Evolutionary conservation across 2,329 filamentous ascomycete genomes (phyloP).

Genomic region (Rachicladosporium sp.): DNA sequence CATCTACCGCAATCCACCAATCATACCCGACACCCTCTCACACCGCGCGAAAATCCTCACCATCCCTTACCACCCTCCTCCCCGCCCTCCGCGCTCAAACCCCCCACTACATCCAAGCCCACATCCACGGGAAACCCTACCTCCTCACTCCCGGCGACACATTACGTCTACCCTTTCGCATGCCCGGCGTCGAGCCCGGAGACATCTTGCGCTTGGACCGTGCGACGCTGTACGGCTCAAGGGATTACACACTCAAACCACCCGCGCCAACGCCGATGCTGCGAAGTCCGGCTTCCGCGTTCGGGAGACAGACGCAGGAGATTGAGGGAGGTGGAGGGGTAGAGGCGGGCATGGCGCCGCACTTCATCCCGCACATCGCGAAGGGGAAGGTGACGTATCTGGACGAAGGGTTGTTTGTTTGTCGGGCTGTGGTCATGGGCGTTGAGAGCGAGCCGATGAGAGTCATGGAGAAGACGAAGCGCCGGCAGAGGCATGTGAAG

Average conservation of each 20-base stretch:
- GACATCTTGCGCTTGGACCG: constrained; percentile 82
- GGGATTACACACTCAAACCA: constrained; percentile 76
- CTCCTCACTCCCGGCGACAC: constrained; percentile 52
- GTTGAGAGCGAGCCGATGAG: constrained; percentile 58
- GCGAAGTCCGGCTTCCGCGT: constrained; percentile 12
- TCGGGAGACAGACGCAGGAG: not conserved
- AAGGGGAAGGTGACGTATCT: constrained; percentile 43
- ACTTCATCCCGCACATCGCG: constrained; percentile 28
- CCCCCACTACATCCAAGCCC: constrained; percentile 64
- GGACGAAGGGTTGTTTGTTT: constrained; percentile 73
- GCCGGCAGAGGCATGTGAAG: constrained; percentile 54
- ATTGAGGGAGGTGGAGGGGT: constrained; percentile 7
- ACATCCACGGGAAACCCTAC: constrained; percentile 70
- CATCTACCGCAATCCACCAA: too few relatives aligned
- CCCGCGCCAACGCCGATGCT: constrained; percentile 42
- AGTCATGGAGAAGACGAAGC: constrained; percentile 47
- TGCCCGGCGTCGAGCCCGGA: constrained; percentile 48
- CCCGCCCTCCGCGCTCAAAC: constrained; percentile 62
- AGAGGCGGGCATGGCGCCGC: constrained; percentile 11
- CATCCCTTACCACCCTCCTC: constrained; percentile 36
- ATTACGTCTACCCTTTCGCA: constrained; percentile 37
- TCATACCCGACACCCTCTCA: too few relatives aligned
- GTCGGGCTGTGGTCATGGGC: constrained; percentile 72
- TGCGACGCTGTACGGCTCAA: constrained; percentile 66
- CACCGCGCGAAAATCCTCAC: too few relatives aligned